Base-by-base conservation (phyloP, 768 basidiomycete species). In the Amanita muscaria region DNA sequence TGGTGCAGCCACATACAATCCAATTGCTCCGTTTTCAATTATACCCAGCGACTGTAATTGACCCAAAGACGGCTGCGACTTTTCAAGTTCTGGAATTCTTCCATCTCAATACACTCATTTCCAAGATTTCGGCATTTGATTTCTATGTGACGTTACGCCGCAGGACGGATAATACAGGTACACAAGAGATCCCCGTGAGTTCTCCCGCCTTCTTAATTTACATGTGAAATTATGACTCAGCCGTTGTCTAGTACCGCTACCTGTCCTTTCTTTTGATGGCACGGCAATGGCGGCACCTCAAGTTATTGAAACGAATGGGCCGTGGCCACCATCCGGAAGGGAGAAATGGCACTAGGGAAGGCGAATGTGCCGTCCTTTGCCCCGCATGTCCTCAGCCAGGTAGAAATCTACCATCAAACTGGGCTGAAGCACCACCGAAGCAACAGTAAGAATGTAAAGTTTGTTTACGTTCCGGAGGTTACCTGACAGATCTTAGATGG, bases 301-400 rank as follows among this genome's bases (percentile, higher is more conserved):
- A 53, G 16, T 16, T 53, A 19, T 22, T 53, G 6, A 58, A 56
- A 32, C 45, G 43, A 4, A 44, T 41, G n/a, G 58, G 51, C 1
- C 15, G 52, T 3, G 53, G 45, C 7, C 49, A 59, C 19, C 46
- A 56, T 22, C 45, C 54, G 1, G 34, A n/a, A 3, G 56, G 57
- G 1, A 21, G 55, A 14, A 29, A 16, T 16, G 5, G 9, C 0
- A 52, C 55, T 0, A 12, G 19, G 15, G 36, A 5, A 18, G 59
- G 60, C 1, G 48, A 41, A 2, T 55, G 51, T 34, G 49, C 47
- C 1, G 35, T 58, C 1, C 3, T 42, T 2, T 61, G 58, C 32
- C 55, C 57, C 3, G 58, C 58, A 0, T 61, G 57, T 30, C 59
- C 54, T 1, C 57, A 59, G 3, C 59, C 59, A 0, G 57, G 53